Percentiles rank a stretch among this genome's conserved stretches.
phyloP scores from a whole-genome alignment of 2,329 filamentous ascomycete species.

The Pseudopyrenochaeta lycopersici region DNA sequence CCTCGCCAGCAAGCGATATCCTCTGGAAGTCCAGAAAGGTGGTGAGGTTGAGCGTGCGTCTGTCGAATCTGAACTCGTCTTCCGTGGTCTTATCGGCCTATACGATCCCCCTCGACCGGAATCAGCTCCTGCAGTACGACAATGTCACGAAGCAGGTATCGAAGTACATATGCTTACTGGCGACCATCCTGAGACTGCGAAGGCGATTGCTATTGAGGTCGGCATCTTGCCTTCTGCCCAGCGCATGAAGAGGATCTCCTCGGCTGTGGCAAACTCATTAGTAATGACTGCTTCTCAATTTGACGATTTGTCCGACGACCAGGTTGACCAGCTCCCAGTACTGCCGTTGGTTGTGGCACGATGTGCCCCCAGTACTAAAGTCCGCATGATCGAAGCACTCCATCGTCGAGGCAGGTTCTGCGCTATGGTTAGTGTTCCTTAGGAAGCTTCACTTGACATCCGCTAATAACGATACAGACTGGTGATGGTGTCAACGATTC shows the following conservation, averaged over 20 bases:
- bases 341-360: conserved; percentile 84
- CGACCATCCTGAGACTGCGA: conserved; percentile 57
- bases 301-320: conserved; percentile 76
- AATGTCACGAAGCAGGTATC: conserved; percentile 57
- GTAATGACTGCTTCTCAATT: conserved; percentile 67
- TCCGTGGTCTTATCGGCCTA: conserved; percentile 82
- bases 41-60: conserved; percentile 64
- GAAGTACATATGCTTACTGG: conserved; percentile 60
- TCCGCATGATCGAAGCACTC: no score
- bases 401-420: conserved; percentile 79
- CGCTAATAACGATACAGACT: conserved; percentile 56
- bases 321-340: conserved; percentile 78
- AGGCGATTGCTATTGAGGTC: conserved; percentile 57
- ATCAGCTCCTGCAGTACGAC: conserved; percentile 65
- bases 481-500: conserved; percentile 90
- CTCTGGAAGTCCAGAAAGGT: conserved; percentile 51
- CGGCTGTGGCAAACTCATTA: conserved; percentile 41
- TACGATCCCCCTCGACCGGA: conserved; percentile 87
- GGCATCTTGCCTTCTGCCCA: conserved; percentile 52
- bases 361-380: conserved; percentile 91
- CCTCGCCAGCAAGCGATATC: conserved; percentile 63
- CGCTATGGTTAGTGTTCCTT: conserved; percentile 66
- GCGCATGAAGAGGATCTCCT: conserved; percentile 30
- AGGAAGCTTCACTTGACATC: not conserved
- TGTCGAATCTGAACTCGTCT: conserved; percentile 73